Conservation (phyloP, 345 rosid genomes). For the Citrus cavaleriei region DNA sequence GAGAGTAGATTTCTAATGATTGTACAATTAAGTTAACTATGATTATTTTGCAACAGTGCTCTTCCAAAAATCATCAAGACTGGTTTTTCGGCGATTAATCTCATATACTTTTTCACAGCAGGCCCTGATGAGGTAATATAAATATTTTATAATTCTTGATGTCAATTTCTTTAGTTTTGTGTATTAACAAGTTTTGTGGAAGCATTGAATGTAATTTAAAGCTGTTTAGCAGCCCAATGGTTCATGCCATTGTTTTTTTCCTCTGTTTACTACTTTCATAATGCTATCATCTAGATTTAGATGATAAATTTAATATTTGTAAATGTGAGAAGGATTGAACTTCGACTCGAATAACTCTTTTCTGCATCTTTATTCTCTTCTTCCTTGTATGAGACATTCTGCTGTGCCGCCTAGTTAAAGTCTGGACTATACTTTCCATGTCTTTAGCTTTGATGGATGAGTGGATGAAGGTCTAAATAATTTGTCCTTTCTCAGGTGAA, state of each 20-base stretch:
- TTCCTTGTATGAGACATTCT: background rate
- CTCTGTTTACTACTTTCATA: background rate
- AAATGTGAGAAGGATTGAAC: background rate
- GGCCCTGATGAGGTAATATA: slow-evolving; percentile 89
- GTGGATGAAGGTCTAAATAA: background rate
- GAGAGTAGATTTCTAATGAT: background rate
- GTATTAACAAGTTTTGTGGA: background rate
- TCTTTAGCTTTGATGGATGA: background rate
- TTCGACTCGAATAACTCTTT: background rate
- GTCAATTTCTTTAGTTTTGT: background rate
- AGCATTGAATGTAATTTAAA: background rate
- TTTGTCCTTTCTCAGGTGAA: slow-evolving; percentile 60
- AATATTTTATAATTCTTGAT: background rate
- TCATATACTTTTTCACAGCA: slow-evolving; percentile 95
- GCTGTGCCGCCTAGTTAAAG: background rate
- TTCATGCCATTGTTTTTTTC: background rate
- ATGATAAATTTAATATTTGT: background rate
- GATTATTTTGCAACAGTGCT: slow-evolving; percentile 48
- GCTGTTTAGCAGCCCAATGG: background rate
- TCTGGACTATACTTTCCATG: background rate
- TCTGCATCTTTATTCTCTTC: background rate
- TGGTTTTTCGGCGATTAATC: slow-evolving; percentile 93
- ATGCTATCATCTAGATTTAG: background rate
- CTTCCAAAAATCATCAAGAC: slow-evolving; percentile 97
- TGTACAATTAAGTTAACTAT: slow-evolving; percentile 4